phyloP scores from a whole-genome alignment of 768 basidiomycete species.

The Suillus clintonianus region DNA sequence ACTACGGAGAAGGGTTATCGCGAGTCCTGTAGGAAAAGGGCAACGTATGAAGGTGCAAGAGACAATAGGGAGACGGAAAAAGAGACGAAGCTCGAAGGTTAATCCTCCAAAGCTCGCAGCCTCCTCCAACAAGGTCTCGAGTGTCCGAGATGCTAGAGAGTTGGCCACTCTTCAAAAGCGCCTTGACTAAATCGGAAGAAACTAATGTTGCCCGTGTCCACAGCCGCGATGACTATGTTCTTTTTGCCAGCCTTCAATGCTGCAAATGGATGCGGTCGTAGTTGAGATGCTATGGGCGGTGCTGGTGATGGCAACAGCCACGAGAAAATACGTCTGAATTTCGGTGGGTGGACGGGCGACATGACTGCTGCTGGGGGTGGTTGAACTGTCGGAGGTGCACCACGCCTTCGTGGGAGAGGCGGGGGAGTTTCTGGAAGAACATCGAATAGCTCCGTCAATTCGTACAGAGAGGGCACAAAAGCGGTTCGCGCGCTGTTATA shows the following conservation, averaged over 20 bases:
- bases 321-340: conserved; percentile 16
- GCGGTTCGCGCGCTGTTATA: conserved; percentile 74
- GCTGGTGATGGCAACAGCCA: conserved; percentile 27
- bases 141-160: background rate
- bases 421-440: conserved; percentile 62
- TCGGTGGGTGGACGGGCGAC: background rate
- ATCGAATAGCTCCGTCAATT: conserved; percentile 74
- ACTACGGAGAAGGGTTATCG: background rate
- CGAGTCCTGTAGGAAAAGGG: background rate
- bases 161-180: conserved; percentile 82
- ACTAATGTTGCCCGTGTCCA: conserved; percentile 84
- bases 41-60: no score
- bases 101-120: no score
- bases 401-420: conserved; percentile 54
- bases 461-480: conserved; percentile 77
- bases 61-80: no score
- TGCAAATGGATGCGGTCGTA: conserved; percentile 71
- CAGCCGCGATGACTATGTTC: conserved; percentile 80
- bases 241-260: conserved; percentile 84
- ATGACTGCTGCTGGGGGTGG: conserved; percentile 7
- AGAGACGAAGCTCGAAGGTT: no score
- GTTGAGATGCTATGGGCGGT: conserved; percentile 29
- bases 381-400: conserved; percentile 8
- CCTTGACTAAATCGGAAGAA: conserved; percentile 90
- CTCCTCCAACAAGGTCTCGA: no score